Percentiles rank a stretch among this genome's conserved stretches.
These are phyloP conservation scores for Bryum argenteum DNA, from an alignment of 225 moss, liverwort and hornwort genomes.

Conservation along the genomic window DNA sequence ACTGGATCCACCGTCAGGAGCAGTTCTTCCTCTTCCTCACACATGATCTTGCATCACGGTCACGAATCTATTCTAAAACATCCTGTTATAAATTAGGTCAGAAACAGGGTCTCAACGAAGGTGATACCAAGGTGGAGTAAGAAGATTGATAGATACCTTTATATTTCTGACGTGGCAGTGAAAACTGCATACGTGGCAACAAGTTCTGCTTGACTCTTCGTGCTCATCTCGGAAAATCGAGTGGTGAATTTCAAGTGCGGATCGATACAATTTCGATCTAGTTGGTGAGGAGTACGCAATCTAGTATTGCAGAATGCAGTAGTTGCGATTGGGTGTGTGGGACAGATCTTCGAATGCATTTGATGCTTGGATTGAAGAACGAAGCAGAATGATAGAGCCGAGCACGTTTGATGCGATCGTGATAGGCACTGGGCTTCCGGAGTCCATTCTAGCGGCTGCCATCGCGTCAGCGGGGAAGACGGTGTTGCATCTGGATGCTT, in stretches of 20 bases:
- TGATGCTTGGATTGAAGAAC: slow-evolving; percentile 1
- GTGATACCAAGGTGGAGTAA: not conserved
- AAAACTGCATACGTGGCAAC: not conserved
- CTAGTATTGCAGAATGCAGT: not conserved
- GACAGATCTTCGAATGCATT: not conserved
- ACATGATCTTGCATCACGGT: not conserved
- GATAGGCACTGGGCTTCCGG: slow-evolving; percentile 87
- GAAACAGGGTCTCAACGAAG: not conserved
- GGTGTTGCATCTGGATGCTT: slow-evolving; percentile 84
- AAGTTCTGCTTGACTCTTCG: not conserved
- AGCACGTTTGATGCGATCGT: slow-evolving; percentile 76
- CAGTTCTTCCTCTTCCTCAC: not conserved
- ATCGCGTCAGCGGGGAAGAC: slow-evolving; percentile 69
- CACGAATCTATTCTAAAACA: not conserved
- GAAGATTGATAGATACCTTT: not conserved
- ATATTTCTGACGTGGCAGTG: not conserved
- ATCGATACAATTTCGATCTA: not conserved
- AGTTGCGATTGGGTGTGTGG: not conserved
- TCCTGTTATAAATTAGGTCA: slow-evolving; percentile 11
- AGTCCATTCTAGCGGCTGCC: slow-evolving; percentile 83
- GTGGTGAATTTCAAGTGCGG: not conserved
- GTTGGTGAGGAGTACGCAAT: no score
- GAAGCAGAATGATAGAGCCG: slow-evolving; percentile 66
- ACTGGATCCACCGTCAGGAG: not conserved
- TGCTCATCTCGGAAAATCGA: not conserved